Percentiles rank a stretch among this genome's conserved stretches.
phyloP scores from a whole-genome alignment of 257 asterid genomes.

The Solanum acaule region DNA sequence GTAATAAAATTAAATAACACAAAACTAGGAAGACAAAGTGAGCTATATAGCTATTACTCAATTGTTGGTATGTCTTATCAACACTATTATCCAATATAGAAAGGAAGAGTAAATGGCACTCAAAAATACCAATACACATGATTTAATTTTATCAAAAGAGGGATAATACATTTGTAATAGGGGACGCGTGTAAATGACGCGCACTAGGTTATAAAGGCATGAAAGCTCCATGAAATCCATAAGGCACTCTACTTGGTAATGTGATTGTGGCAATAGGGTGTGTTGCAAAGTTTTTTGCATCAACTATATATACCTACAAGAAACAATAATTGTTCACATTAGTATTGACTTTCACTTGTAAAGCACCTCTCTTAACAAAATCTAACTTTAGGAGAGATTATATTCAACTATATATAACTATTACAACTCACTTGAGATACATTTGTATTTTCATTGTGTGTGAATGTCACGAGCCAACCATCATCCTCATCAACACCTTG shows the following conservation, averaged over 20 bases:
- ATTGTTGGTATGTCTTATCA: not conserved
- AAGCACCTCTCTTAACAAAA: not conserved
- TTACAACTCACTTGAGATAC: conserved; percentile 5
- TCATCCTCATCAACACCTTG: conserved; percentile 14
- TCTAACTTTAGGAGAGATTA: not conserved
- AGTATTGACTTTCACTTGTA: not conserved
- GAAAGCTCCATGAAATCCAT: conserved; percentile 30
- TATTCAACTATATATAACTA: not conserved
- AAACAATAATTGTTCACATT: not conserved
- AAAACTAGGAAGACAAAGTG: not conserved
- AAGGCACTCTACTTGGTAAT: conserved; percentile 23
- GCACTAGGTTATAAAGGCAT: not conserved
- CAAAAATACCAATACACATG: not conserved
- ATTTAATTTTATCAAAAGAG: not conserved
- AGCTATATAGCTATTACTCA: not conserved
- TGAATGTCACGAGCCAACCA: conserved; percentile 23
- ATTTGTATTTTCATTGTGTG: conserved; percentile 11
- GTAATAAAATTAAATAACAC: not conserved
- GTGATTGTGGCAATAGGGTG: conserved; percentile 17
- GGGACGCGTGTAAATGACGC: not conserved
- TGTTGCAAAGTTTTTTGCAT: conserved; percentile 17
- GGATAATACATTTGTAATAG: not conserved
- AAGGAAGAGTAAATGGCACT: not conserved
- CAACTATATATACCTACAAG: conserved; percentile 22
- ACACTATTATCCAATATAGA: not conserved